Conservation (phyloP, 1,284 basidiomycete genomes). For the Meira nashicola region DNA sequence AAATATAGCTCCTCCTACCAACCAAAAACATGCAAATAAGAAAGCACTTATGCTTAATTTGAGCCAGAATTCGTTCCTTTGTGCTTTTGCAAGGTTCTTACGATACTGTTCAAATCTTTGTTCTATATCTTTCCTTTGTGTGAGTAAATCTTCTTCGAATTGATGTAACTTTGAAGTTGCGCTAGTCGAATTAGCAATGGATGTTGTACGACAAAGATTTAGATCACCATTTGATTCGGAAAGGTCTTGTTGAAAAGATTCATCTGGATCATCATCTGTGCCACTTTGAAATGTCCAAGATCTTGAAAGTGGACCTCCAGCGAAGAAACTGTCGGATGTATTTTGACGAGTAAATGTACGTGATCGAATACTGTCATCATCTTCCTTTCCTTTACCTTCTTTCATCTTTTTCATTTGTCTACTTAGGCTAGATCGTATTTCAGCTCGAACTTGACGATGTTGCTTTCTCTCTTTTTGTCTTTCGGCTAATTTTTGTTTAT, state of each 20-base stretch:
- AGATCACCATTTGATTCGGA: not conserved
- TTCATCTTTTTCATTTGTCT: not conserved
- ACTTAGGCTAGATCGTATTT: not conserved
- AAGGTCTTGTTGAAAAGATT: not conserved
- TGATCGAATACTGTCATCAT: slow-evolving; percentile 1
- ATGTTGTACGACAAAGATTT: not conserved
- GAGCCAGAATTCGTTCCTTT: slow-evolving; percentile 57
- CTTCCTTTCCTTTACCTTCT: not conserved
- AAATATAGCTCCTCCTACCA: slow-evolving; percentile 61
- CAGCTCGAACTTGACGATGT: slow-evolving; percentile 9
- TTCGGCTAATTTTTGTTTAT: slow-evolving; percentile 17
- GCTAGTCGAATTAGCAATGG: not conserved
- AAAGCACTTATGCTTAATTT: slow-evolving; percentile 59
- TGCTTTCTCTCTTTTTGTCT: slow-evolving; percentile 17
- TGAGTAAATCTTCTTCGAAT: slow-evolving; percentile 2
- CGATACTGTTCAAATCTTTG: slow-evolving; percentile 46
- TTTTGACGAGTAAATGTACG: slow-evolving; percentile 23
- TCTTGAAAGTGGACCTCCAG: not conserved
- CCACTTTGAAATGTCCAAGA: not conserved
- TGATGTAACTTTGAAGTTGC: not conserved
- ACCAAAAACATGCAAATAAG: slow-evolving; percentile 57
- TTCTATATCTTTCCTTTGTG: slow-evolving; percentile 27
- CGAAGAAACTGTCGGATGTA: slow-evolving; percentile 14
- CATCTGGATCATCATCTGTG: slow-evolving; percentile 8
- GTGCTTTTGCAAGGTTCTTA: slow-evolving; percentile 52